Evolutionary conservation across 768 basidiomycete species (phyloP), one percentile per base, ranked within the genome.

Genomic region (Leccinellum albellum): DNA sequence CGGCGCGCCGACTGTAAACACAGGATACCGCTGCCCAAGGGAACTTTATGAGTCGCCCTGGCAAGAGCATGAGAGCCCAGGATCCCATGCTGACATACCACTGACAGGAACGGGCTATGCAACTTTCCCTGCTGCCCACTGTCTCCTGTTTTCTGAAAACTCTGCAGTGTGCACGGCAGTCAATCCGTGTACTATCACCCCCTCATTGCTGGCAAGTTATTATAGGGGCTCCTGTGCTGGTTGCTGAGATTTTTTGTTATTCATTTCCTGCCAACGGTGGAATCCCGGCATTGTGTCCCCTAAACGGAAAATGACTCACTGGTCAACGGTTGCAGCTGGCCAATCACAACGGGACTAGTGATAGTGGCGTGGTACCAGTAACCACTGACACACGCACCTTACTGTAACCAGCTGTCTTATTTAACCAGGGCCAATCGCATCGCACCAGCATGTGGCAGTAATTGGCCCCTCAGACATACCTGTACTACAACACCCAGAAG

Each of bases 141-240:
- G 81, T 85, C 10, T 76, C 46, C 57, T 82, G 8, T 70, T 87
- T 56, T 73, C 76, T 2, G 78, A 79, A n/a, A 73, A 73, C 56
- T 83, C 84, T 66, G 28, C 73, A 73, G 7, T 75, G 87, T 26
- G 28, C n/a, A 75, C 4, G 51, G 66, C 1, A 80, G 82, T 4
- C 73, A 76, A 20, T 81, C 82, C 54, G 69, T 75, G 35, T 37
- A n/a, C n/a, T 1, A 67, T 73, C n/a, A 79, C 86, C 4, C 80
- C 83, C 64, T 86, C 3, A 79, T 89, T 31, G 78, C 84, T 31
- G 83, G 85, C 85, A 63, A 20, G 76, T 67, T 46, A 20, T 45
- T 21, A 13, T 21, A 44, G 26, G 2, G 28, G 21, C 52, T 55
- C 45, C 56, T 45, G 48, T 53, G 26, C n/a, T n/a, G n/a, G n/a